These are phyloP conservation scores for Sugiyamaella japonica DNA, from an alignment of 1,139 yeast species.

Conservation along the genomic window DNA sequence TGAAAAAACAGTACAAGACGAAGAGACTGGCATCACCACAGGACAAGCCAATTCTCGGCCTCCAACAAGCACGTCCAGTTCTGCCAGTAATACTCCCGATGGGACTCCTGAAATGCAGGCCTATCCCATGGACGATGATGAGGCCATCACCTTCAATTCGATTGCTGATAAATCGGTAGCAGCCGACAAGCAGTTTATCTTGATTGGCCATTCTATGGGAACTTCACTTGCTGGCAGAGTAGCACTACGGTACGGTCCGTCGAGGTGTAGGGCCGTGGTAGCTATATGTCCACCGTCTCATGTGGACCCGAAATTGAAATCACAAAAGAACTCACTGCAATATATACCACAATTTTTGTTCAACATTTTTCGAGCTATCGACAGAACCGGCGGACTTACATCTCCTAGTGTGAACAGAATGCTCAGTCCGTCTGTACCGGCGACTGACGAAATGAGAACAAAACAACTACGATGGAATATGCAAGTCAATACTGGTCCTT, in stretches of 20 bases:
- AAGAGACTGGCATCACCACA: background rate
- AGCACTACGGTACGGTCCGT: conserved; percentile 45
- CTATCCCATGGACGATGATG: conserved; percentile 7
- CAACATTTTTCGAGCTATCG: conserved; percentile 57
- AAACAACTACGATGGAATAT: conserved; percentile 72
- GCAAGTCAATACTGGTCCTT: conserved; percentile 57
- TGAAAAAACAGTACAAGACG: background rate
- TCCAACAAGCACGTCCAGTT: conserved; percentile 2
- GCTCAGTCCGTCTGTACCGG: conserved; percentile 42
- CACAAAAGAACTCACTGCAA: conserved; percentile 30
- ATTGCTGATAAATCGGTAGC: background rate
- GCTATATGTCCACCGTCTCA: conserved; percentile 56
- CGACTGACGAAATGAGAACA: conserved; percentile 46
- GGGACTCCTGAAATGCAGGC: conserved; percentile 7
- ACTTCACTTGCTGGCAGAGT: conserved; percentile 55
- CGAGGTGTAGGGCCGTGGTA: conserved; percentile 40
- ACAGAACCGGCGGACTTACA: conserved; percentile 60
- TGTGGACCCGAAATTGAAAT: conserved; percentile 38
- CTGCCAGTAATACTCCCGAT: conserved; percentile 4
- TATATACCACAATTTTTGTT: conserved; percentile 53
- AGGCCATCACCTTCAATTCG: background rate
- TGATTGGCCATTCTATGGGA: conserved; percentile 80
- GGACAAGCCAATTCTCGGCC: background rate
- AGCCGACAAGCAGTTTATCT: conserved; percentile 43
- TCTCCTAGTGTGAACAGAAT: conserved; percentile 60